Evolutionary conservation across 2,329 filamentous ascomycete species (phyloP), one percentile per base, ranked within the genome.

Genomic region (Colletotrichum liriopes): DNA sequence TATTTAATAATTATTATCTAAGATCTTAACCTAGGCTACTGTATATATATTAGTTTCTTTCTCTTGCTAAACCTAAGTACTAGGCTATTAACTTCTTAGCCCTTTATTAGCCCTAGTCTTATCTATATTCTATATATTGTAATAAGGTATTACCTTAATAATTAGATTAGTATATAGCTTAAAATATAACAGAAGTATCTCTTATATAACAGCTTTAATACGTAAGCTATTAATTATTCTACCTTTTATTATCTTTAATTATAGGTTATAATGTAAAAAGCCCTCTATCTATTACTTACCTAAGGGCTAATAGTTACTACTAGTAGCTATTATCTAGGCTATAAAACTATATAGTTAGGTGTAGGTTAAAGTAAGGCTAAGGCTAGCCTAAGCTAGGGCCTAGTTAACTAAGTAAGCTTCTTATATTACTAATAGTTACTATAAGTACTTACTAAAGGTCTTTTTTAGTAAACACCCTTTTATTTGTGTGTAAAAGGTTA

Each of bases 61-160:
- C 5, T 39, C 9, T 39, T 39, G 37, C 9, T 39, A 14, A 9
- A 39, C 12, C 23, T 52, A 23, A 52, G 23, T 32, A 52, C 23
- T 52, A 52, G 12, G 23, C 23, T 52, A 32, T 52, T 52, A 32
- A 52, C n/a, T 14, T 11, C 23, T 32, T 52, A 14, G 23, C 49
- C 23, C 14, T 52, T 14, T 52, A 52, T 52, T 52, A 52, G n/a
- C 32, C 12, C 51, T 65, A 56, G 51, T 65, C 43, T 65, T 65
- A 56, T 65, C 18, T 65, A 65, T 65, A 65, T 65, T 65, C 35
- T 56, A 65, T 37, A 65, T 65, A 56, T 65, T 41, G 45, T 54
- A 39, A 45, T 47, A 23, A 32, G n/a, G 12, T 20, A 65, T 65
- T 23, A 6, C 11, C 2, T 55, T 41, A 43, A 65, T 56, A 29